These are phyloP conservation scores for Metarhizium album DNA, from an alignment of 2,329 filamentous ascomycete genomes.

Conservation along the genomic window DNA sequence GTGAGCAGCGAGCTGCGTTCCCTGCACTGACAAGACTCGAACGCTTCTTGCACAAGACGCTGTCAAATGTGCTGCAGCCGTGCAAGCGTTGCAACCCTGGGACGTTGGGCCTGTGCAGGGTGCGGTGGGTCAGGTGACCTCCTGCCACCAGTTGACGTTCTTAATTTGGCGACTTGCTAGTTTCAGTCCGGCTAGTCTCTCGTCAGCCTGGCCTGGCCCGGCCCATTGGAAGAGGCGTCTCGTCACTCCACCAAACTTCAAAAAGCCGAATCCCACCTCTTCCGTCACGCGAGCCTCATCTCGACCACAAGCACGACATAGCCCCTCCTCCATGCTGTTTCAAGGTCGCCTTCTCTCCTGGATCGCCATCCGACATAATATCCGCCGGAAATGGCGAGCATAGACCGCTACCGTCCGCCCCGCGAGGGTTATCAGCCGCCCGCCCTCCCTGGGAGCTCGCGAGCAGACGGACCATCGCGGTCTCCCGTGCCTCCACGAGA, in stretches of 20 bases:
- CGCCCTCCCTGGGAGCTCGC: constrained; percentile 26
- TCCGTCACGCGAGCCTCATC: not conserved
- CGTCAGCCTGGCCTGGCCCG: too few species aligned
- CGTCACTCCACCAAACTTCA: not conserved
- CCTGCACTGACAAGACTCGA: too few species aligned
- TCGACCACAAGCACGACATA: not conserved
- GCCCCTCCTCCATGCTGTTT: constrained; percentile 15
- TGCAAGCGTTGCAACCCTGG: too few species aligned
- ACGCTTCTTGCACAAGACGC: too few species aligned
- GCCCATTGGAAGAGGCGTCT: not conserved
- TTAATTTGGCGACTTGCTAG: too few species aligned
- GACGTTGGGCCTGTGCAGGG: too few species aligned
- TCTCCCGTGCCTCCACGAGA: constrained; percentile 41
- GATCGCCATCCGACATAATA: constrained; percentile 16
- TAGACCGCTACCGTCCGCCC: constrained; percentile 47
- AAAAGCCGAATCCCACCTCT: not conserved
- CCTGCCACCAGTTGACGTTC: too few species aligned
- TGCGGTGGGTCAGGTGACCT: too few species aligned
- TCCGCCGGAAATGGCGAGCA: constrained; percentile 40
- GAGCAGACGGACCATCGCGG: constrained; percentile 34
- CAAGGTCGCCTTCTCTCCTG: constrained; percentile 8
- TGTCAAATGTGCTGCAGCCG: too few species aligned
- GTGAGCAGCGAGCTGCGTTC: too few species aligned
- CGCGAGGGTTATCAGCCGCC: constrained; percentile 49
- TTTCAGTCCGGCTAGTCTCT: too few species aligned